These are phyloP conservation scores for Gomphus bonarii DNA, from an alignment of 1,284 basidiomycete genomes.

Conservation along the genomic window DNA sequence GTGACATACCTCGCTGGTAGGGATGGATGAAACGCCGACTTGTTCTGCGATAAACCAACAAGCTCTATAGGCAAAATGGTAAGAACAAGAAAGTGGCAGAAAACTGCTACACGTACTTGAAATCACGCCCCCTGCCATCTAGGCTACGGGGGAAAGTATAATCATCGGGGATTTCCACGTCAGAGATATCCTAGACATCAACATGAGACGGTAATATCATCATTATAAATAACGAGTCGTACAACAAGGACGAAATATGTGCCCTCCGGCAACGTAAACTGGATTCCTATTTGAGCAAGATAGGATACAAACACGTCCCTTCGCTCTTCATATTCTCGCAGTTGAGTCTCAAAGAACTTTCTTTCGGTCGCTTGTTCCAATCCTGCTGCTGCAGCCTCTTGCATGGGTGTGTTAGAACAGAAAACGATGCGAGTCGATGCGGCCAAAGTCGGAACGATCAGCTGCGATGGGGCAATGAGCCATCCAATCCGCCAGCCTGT, in stretches of 20 bases:
- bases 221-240: constrained; percentile 17
- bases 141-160: constrained; percentile 77
- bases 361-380: constrained; percentile 66
- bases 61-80: constrained; percentile 37
- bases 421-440: constrained; percentile 93
- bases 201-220: background rate
- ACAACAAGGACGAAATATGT: constrained; percentile 86
- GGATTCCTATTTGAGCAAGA: constrained; percentile 80
- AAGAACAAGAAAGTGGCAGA: background rate
- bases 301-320: constrained; percentile 63
- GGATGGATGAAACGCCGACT: constrained; percentile 84
- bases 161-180: constrained; percentile 71
- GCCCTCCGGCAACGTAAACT: constrained; percentile 83
- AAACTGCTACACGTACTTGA: constrained; percentile 41
- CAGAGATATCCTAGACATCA: constrained; percentile 65
- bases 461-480: constrained; percentile 80
- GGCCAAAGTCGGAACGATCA: constrained; percentile 81
- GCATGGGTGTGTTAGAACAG: constrained; percentile 84
- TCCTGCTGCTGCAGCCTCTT: constrained; percentile 86
- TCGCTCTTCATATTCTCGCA: constrained; percentile 73
- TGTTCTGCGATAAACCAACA: constrained; percentile 89
- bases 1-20: constrained; percentile 76
- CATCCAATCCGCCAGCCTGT: constrained; percentile 98
- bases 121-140: constrained; percentile 78
- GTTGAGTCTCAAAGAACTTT: constrained; percentile 75